Conservation (phyloP, 2,329 filamentous ascomycete genomes). For the Penicillium crustosum region DNA sequence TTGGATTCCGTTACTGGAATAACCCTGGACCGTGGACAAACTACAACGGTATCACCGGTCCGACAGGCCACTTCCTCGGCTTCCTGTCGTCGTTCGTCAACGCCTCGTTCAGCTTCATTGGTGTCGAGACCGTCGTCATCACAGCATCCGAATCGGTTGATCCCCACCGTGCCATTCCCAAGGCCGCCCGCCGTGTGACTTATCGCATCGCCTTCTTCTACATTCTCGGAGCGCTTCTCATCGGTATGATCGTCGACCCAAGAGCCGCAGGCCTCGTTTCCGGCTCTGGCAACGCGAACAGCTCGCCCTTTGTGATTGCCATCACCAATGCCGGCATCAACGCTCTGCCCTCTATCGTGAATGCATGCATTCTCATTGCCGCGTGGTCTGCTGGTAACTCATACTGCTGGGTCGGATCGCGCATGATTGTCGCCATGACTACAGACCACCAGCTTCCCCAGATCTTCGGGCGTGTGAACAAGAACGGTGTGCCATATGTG, state of each 20-base stretch:
- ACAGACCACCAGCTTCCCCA: slow-evolving; percentile 60
- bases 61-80: slow-evolving; percentile 37
- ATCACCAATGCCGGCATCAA: slow-evolving; percentile 36
- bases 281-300: slow-evolving; percentile 31
- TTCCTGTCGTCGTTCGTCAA: slow-evolving; percentile 43
- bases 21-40: slow-evolving; percentile 36
- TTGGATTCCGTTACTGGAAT: slow-evolving; percentile 39
- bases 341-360: slow-evolving; percentile 36
- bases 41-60: slow-evolving; percentile 32
- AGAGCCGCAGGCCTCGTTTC: slow-evolving; percentile 22
- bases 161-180: slow-evolving; percentile 42
- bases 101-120: slow-evolving; percentile 44
- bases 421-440: slow-evolving; percentile 60
- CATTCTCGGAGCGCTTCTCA: slow-evolving; percentile 31
- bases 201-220: slow-evolving; percentile 44
- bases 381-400: slow-evolving; percentile 46
- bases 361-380: slow-evolving; percentile 38
- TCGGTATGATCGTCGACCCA: slow-evolving; percentile 33
- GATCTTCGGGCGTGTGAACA: slow-evolving; percentile 55
- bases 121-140: slow-evolving; percentile 43
- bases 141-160: slow-evolving; percentile 44
- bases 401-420: slow-evolving; percentile 54
- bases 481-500: slow-evolving; percentile 58
- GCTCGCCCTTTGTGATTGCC: slow-evolving; percentile 39
- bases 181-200: slow-evolving; percentile 43